Percentiles rank a stretch among this genome's conserved stretches.
Conservation (phyloP, 768 basidiomycete genomes). For the Pleurotus djamor region DNA sequence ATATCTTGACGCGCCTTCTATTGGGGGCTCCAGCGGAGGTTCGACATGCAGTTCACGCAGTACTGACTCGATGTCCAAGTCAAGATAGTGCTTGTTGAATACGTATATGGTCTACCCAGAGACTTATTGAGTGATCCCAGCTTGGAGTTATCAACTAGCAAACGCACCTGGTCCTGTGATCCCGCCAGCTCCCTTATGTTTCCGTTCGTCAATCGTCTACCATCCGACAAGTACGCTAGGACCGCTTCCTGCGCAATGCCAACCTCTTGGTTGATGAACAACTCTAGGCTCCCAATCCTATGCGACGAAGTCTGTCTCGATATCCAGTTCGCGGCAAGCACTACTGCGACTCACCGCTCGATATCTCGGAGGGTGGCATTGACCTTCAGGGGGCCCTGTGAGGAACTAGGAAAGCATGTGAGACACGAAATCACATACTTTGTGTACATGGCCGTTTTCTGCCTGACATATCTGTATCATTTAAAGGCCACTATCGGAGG, state of each 20-base stretch:
- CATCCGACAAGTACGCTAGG: constrained; percentile 79
- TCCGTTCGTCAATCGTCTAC: constrained; percentile 63
- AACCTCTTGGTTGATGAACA: constrained; percentile 69
- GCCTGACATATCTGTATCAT: constrained; percentile 22
- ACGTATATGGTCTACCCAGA: constrained; percentile 63
- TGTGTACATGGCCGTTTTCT: constrained; percentile 61
- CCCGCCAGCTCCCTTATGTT: constrained; percentile 79
- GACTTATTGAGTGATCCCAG: background rate
- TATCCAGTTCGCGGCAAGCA: too few relatives aligned
- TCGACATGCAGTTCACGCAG: constrained; percentile 60
- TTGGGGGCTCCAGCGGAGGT: constrained; percentile 62
- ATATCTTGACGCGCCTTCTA: constrained; percentile 52
- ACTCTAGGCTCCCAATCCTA: constrained; percentile 68
- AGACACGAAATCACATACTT: constrained; percentile 32
- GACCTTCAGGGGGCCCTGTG: constrained; percentile 30
- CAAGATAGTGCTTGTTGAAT: constrained; percentile 81
- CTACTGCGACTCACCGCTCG: constrained; percentile 68
- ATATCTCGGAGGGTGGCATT: constrained; percentile 74
- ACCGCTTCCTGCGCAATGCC: constrained; percentile 68
- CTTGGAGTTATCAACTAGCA: background rate
- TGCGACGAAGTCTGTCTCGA: too few relatives aligned
- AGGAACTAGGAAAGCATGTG: background rate
- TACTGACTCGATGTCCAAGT: constrained; percentile 64
- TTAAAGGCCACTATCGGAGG: too few relatives aligned
- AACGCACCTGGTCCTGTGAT: constrained; percentile 68